Evolutionary conservation across 2,329 filamentous ascomycete genomes (phyloP), one percentile per base, ranked within the genome.

Genomic region (Monosporascus sp.): DNA sequence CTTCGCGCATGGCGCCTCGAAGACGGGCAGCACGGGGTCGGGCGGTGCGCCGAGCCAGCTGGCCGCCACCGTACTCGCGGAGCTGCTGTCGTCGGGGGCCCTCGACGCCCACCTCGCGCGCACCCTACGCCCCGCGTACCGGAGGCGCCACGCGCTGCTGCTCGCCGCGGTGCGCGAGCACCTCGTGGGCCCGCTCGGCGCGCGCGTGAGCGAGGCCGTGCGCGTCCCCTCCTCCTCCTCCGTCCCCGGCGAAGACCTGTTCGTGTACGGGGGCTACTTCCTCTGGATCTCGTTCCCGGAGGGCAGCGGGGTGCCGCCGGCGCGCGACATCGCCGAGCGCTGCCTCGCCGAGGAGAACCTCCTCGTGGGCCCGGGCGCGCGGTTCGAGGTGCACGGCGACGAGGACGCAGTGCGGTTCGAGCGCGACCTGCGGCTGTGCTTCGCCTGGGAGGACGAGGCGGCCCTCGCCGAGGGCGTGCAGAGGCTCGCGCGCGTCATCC

Each of bases 261-360:
- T 73, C 3, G 69, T 86, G 3, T 87, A 86, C 31, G 91, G 91
- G 0, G 91, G 91, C 0, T 96, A 93, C 67, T 96, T 96, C 68
- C 75, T 96, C 48, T 96, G 91, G 91, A 70, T 95, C 26, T 78
- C 76, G 1, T 69, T 96, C 5, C 85, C 86, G 0, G 57, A 68
- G 2, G 68, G 57, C 9, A 5, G 43, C 22, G 43, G 43, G 52
- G 45, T 74, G 3, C 71, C 87, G 51, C 74, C 77, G 8, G 83
- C 79, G 37, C 72, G 71, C 34, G 76, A 78, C 7, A 73, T 91
- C 34, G 81, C 82, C 7, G 71, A 77, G 60, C 74, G 75, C 40
- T 86, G 86, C 17, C 73, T 79, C 63, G 71, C 75, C 22, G 81
- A 86, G 52, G 86, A 88, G 68, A 83, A 84, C 47, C 68, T 95